These are phyloP conservation scores for Lasiosphaeris hirsuta DNA, from an alignment of 495 filamentous ascomycete genomes.

Conservation along the genomic window DNA sequence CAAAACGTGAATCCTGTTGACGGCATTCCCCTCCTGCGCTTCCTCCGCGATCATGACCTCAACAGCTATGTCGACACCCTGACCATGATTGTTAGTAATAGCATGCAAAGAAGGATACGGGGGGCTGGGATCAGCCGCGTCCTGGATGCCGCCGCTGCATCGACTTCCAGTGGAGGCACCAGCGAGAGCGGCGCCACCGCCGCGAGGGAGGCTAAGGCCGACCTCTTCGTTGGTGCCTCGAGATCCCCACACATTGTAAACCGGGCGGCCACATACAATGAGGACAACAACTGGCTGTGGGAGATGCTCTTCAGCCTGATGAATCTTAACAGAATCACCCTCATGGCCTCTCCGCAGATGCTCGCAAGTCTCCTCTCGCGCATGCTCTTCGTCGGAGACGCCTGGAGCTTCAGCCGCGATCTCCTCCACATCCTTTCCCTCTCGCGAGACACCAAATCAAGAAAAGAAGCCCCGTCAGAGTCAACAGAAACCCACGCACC, in stretches of 20 bases:
- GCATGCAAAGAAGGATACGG: not conserved
- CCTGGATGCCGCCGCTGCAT: not conserved
- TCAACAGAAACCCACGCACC: not conserved
- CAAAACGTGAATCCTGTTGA: conserved; percentile 8
- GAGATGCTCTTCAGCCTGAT: conserved; percentile 37
- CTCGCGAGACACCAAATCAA: conserved; percentile 8
- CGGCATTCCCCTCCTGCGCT: conserved; percentile 29
- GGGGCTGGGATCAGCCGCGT: not conserved
- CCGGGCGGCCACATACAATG: conserved; percentile 5
- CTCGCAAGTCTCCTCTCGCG: conserved; percentile 40
- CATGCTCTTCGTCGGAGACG: conserved; percentile 35
- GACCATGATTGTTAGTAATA: conserved; percentile 27
- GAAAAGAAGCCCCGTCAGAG: not conserved
- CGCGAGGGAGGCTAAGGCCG: not conserved
- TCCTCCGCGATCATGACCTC: conserved; percentile 30
- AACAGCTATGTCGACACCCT: conserved; percentile 31
- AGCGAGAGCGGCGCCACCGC: not conserved
- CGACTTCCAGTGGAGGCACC: not conserved
- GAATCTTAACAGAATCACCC: conserved; percentile 40
- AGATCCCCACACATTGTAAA: conserved; percentile 2
- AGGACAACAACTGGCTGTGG: conserved; percentile 42
- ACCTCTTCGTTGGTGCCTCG: not conserved
- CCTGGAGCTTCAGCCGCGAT: conserved; percentile 35
- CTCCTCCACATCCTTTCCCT: conserved; percentile 45
- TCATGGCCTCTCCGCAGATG: conserved; percentile 40